A percentile compares a stretch with the other conserved stretches of the same genome.
These are phyloP conservation scores for Cutaneotrichosporon mucoides DNA, from an alignment of 1,284 basidiomycete genomes.

Conservation along the genomic window DNA sequence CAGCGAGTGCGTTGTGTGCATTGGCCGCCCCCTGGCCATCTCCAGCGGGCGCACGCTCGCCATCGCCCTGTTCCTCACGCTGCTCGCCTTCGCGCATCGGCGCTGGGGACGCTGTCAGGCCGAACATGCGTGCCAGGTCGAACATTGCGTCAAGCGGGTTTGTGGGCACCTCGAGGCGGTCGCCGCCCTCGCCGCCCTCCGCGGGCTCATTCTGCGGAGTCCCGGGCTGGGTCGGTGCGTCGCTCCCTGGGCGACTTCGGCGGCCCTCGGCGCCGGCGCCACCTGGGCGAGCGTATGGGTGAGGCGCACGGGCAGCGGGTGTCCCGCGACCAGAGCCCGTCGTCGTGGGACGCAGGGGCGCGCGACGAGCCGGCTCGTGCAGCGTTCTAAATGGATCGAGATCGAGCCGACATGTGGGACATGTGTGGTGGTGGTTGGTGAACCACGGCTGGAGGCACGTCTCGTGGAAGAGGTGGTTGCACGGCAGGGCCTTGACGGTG, in stretches of 20 bases:
- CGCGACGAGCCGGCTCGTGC: slow-evolving; percentile 21
- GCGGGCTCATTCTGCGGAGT: background rate
- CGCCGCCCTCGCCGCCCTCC: background rate
- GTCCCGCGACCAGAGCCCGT: slow-evolving; percentile 21
- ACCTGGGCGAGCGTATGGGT: slow-evolving; percentile 27
- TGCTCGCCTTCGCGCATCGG: slow-evolving; percentile 18
- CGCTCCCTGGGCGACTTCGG: background rate
- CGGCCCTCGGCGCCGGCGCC: background rate
- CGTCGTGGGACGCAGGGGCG: slow-evolving; percentile 25
- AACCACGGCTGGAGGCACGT: slow-evolving; percentile 47
- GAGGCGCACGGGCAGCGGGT: slow-evolving; percentile 11
- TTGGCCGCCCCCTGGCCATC: too few relatives aligned
- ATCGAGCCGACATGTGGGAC: slow-evolving; percentile 47
- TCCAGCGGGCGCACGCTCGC: too few relatives aligned
- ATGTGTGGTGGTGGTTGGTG: slow-evolving; percentile 42
- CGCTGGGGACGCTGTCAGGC: slow-evolving; percentile 23
- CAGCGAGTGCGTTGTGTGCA: too few relatives aligned
- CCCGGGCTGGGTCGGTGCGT: background rate
- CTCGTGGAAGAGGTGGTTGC: slow-evolving; percentile 48
- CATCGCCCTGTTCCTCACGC: background rate
- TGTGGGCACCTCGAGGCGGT: background rate
- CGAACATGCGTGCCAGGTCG: slow-evolving; percentile 16
- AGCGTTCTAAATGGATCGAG: slow-evolving; percentile 46
- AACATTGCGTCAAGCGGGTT: slow-evolving; percentile 1
- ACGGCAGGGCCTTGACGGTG: slow-evolving; percentile 43